These are phyloP conservation scores for Singerocomus inundabilis DNA, from an alignment of 1,284 basidiomycete species.

Conservation along the genomic window DNA sequence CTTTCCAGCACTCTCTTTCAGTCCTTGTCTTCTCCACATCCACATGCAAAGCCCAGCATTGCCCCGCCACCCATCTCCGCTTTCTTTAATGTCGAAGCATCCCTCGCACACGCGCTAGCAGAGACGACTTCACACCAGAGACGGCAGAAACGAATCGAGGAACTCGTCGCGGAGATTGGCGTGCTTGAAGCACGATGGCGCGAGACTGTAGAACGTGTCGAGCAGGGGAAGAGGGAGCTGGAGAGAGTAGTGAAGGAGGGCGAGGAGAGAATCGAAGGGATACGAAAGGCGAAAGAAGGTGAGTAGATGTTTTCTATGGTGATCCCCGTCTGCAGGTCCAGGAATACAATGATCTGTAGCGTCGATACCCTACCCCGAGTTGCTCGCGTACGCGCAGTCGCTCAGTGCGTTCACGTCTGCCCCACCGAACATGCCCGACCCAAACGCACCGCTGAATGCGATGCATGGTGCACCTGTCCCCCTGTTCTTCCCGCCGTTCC, in stretches of 20 bases:
- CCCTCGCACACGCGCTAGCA: constrained; percentile 60
- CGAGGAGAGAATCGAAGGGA: constrained; percentile 63
- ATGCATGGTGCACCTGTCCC: constrained; percentile 68
- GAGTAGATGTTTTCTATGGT: constrained; percentile 8
- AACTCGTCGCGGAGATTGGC: constrained; percentile 64
- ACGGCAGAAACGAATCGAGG: constrained; percentile 70
- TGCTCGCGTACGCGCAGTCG: constrained; percentile 77
- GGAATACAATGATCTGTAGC: constrained; percentile 39
- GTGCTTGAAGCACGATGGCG: constrained; percentile 66
- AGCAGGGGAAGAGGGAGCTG: constrained; percentile 62
- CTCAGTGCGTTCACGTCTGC: constrained; percentile 80
- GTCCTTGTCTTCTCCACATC: constrained; percentile 57
- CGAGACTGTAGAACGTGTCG: constrained; percentile 59
- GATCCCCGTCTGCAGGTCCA: background rate
- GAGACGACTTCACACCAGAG: constrained; percentile 70
- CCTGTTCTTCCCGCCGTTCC: constrained; percentile 81
- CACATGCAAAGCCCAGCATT: constrained; percentile 56
- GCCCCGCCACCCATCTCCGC: constrained; percentile 57
- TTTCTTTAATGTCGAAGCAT: constrained; percentile 60
- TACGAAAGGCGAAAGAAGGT: constrained; percentile 72
- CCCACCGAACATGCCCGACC: constrained; percentile 78
- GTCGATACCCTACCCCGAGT: constrained; percentile 74
- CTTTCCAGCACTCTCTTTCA: constrained; percentile 64
- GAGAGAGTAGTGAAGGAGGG: constrained; percentile 70
- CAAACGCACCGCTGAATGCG: constrained; percentile 35